These are phyloP conservation scores for Pestalotiopsis sp. DNA, from an alignment of 2,329 filamentous ascomycete genomes.

Conservation along the genomic window DNA sequence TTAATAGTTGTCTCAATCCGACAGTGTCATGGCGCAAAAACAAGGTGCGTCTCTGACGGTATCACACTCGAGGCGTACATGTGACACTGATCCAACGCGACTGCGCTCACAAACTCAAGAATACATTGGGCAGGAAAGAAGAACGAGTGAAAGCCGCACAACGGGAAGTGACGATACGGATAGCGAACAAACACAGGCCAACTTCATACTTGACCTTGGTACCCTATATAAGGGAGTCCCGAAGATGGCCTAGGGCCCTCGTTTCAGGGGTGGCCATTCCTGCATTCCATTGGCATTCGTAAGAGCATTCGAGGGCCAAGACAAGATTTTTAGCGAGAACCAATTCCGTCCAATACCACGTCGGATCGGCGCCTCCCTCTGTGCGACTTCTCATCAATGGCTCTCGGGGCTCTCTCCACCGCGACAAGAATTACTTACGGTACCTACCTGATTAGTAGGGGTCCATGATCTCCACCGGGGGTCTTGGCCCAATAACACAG, in stretches of 20 bases:
- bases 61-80: background rate
- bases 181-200: background rate
- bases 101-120: background rate
- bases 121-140: background rate
- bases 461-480: background rate
- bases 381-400: background rate
- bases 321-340: background rate
- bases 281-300: background rate
- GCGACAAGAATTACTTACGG: background rate
- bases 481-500: background rate
- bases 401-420: background rate
- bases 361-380: background rate
- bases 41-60: background rate
- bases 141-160: background rate
- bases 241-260: background rate
- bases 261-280: background rate
- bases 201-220: background rate
- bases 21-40: background rate
- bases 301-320: background rate
- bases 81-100: background rate
- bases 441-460: background rate
- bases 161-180: background rate
- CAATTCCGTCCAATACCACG: background rate
- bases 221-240: background rate
- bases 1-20: background rate